A percentile compares a stretch with the other conserved stretches of the same genome.
Evolutionary conservation across 2,329 filamentous ascomycete genomes (phyloP).

Genomic region (Dichotomopilus funicola): DNA sequence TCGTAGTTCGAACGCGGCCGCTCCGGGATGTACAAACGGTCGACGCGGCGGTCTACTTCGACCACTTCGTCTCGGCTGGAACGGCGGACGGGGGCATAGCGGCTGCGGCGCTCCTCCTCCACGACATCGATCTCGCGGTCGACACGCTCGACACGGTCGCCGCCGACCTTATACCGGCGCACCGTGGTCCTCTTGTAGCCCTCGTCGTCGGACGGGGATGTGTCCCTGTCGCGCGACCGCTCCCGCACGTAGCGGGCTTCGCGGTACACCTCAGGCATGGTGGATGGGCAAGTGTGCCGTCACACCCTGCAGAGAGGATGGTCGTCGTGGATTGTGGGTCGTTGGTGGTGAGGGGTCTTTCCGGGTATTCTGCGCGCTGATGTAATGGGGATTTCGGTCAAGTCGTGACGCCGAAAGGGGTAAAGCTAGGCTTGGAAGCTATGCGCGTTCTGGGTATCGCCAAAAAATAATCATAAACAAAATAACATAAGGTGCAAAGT

Average conservation of each 20-base stretch:
- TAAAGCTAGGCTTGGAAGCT: not conserved
- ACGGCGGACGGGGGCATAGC: constrained; percentile 33
- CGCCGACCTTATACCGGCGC: constrained; percentile 46
- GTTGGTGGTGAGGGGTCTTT: not conserved
- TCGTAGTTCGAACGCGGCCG: constrained; percentile 48
- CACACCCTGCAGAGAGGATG: constrained; percentile 6
- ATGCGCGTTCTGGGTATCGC: constrained; percentile 8
- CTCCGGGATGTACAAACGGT: constrained; percentile 39
- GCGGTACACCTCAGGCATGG: constrained; percentile 30
- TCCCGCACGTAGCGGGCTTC: constrained; percentile 31
- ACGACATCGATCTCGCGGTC: constrained; percentile 34
- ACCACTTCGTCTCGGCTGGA: constrained; percentile 34
- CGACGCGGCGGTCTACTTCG: constrained; percentile 38
- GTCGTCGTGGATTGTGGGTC: too few relatives aligned
- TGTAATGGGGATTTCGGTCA: not conserved
- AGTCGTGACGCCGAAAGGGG: not conserved
- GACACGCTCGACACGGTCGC: constrained; percentile 35
- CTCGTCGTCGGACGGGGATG: constrained; percentile 38
- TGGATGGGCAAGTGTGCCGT: constrained; percentile 8
- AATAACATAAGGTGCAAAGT: constrained; percentile 6
- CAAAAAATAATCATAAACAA: not conserved
- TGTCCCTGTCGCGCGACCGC: constrained; percentile 20
- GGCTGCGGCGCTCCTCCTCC: constrained; percentile 42
- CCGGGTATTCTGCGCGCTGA: not conserved
- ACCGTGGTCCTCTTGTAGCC: constrained; percentile 42